Percentiles rank a stretch among this genome's conserved stretches.
Evolutionary conservation across 805 yeast genomes (phyloP).

Genomic region (Metschnikowia kofuensis): DNA sequence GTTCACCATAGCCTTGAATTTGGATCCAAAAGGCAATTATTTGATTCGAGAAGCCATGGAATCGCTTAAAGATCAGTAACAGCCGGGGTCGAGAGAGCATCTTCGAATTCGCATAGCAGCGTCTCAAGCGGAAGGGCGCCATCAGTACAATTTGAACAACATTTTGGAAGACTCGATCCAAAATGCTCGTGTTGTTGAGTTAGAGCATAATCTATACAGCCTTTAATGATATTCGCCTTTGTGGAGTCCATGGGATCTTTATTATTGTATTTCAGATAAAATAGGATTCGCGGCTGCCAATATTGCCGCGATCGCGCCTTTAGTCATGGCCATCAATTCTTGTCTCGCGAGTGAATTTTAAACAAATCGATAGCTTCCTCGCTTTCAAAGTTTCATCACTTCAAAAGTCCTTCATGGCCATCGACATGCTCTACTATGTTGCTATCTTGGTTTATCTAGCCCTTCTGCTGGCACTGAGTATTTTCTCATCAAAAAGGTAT

Average conservation of each 20-base stretch:
- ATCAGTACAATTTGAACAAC: too few species aligned
- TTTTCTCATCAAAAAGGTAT: slow-evolving; percentile 39
- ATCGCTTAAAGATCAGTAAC: slow-evolving; percentile 25
- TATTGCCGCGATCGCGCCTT: too few species aligned
- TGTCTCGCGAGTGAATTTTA: too few species aligned
- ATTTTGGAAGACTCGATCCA: too few species aligned
- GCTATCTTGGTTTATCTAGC: slow-evolving; percentile 6
- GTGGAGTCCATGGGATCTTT: too few species aligned
- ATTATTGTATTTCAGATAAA: too few species aligned
- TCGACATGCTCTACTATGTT: slow-evolving; percentile 8
- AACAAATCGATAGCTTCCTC: background rate
- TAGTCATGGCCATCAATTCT: too few species aligned
- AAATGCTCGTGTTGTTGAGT: too few species aligned
- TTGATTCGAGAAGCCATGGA: slow-evolving; percentile 83
- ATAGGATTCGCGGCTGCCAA: too few species aligned
- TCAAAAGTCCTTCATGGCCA: background rate
- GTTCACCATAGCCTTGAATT: slow-evolving; percentile 82
- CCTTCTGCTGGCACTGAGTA: slow-evolving; percentile 10
- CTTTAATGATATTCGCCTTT: too few species aligned
- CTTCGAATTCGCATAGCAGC: background rate
- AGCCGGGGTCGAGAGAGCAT: background rate
- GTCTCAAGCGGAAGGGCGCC: background rate
- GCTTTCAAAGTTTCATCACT: background rate
- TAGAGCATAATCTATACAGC: too few species aligned
- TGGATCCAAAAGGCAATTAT: slow-evolving; percentile 91